phyloP scores from a whole-genome alignment of 805 yeast genomes.

The Nakazawaea ambrosiae region DNA sequence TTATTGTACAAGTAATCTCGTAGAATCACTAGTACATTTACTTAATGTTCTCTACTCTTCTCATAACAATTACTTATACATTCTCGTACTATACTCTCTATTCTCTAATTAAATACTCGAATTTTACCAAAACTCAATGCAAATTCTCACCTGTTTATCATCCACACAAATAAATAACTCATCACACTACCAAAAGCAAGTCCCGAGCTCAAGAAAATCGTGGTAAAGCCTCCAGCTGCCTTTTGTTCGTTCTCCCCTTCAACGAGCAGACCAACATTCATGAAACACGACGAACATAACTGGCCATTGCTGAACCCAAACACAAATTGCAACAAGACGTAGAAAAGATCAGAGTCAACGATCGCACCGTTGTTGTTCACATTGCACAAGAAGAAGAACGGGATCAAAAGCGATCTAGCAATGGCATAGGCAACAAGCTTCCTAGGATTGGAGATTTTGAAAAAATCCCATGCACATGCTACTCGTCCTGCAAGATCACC shows the following conservation, averaged over 20 bases:
- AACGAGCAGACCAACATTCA: constrained; percentile 57
- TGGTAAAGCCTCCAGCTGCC: constrained; percentile 93
- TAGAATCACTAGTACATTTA: too few species aligned
- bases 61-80: background rate
- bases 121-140: too few species aligned
- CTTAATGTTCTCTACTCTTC: too few species aligned
- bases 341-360: constrained; percentile 55
- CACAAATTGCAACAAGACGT: constrained; percentile 59
- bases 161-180: constrained; percentile 59
- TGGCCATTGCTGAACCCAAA: constrained; percentile 92
- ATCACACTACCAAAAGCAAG: constrained; percentile 71
- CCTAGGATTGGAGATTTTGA: constrained; percentile 36
- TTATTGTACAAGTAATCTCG: too few species aligned
- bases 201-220: constrained; percentile 72
- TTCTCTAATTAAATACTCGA: too few species aligned
- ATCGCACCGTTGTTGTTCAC: constrained; percentile 33
- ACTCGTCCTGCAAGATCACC: constrained; percentile 84
- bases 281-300: constrained; percentile 69
- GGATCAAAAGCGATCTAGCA: constrained; percentile 53
- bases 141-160: constrained; percentile 3
- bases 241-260: constrained; percentile 65
- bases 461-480: constrained; percentile 42
- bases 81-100: background rate
- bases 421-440: constrained; percentile 48
- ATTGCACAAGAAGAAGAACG: constrained; percentile 67